Conservation (phyloP, 768 basidiomycete genomes). For the Hygrocybe coccinea region DNA sequence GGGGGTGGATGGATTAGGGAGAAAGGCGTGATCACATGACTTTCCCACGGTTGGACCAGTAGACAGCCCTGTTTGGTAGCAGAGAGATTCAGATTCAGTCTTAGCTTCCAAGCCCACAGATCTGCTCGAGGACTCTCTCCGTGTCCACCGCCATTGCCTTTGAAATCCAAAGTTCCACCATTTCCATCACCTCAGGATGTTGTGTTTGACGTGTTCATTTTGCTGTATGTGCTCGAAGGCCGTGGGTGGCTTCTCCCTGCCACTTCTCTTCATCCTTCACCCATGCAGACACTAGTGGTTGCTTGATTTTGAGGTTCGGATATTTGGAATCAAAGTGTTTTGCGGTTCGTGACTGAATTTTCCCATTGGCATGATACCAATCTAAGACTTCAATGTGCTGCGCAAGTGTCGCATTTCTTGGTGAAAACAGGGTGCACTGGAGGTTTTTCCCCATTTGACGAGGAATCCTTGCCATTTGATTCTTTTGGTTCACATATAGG, state of each 20-base stretch:
- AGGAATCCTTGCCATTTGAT: not conserved
- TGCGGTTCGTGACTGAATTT: slow-evolving; percentile 30
- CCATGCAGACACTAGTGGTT: slow-evolving; percentile 32
- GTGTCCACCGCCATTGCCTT: no score
- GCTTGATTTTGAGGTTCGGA: slow-evolving; percentile 31
- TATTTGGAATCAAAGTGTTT: slow-evolving; percentile 28
- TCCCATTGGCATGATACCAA: slow-evolving; percentile 31
- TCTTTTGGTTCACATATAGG: slow-evolving; percentile 11
- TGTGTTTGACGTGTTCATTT: not conserved
- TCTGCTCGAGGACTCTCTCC: no score
- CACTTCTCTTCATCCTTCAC: slow-evolving; percentile 23
- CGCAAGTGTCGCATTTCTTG: slow-evolving; percentile 29
- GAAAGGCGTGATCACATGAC: no score
- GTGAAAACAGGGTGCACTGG: slow-evolving; percentile 10
- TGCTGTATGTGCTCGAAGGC: not conserved
- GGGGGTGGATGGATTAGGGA: no score
- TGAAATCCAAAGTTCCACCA: no score
- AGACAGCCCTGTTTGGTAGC: no score
- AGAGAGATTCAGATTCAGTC: no score
- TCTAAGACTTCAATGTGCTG: slow-evolving; percentile 35
- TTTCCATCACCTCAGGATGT: no score
- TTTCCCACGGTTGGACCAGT: no score
- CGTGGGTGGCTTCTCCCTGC: slow-evolving; percentile 7
- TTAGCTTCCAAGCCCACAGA: no score
- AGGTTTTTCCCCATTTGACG: slow-evolving; percentile 6